Base-by-base conservation (phyloP, 768 basidiomycete genomes). In the Podaxis sp. region DNA sequence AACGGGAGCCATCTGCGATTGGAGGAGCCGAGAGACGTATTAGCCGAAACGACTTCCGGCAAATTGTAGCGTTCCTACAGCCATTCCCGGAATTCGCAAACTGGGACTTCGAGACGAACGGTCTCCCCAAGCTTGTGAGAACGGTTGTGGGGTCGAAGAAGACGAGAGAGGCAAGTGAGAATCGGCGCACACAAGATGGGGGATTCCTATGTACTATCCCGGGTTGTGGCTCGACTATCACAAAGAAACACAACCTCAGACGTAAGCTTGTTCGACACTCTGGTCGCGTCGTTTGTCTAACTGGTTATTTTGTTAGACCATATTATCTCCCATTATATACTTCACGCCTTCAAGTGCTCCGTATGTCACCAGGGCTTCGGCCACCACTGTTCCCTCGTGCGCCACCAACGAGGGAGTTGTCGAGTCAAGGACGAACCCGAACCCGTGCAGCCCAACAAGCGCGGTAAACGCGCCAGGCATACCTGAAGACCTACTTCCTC, bases 181-280 rank as follows among this genome's bases (percentile, higher is more conserved):
- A 46, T 17, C 40, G 60, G 17, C 52, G 60, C 9, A 61, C 33
- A 9, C 52, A 47, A 36, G 12, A 29, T 6, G n/a, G 36, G 4
- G 49, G 27, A 9, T 55, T 61, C 40, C n/a, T 9, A 8, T 61
- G 60, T 33, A 22, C 19, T 13, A 24, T 61, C 4, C 40, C 29
- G 15, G 60, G 60, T 1, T 61, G 60, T 37, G 54, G 41, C 17
- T 54, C 60, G 6, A 55, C 40, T 12, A 22, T 61, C 17, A 61
- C 60, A 1, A 47, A 43, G 52, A 54, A 55, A 55, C 60, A 61
- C n/a, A 61, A 61, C 17, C 25, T 61, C 15, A 36, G 27, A 9
- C 33, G 60, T 61, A 46, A 36, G 60, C 25, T 47, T 17, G 17
- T 17, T 15, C 24, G 24, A 27, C 24, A 13, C 17, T 22, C 24